These are phyloP conservation scores for Hygrophoropsis aurantiaca DNA, from an alignment of 768 basidiomycete genomes.

Conservation along the genomic window DNA sequence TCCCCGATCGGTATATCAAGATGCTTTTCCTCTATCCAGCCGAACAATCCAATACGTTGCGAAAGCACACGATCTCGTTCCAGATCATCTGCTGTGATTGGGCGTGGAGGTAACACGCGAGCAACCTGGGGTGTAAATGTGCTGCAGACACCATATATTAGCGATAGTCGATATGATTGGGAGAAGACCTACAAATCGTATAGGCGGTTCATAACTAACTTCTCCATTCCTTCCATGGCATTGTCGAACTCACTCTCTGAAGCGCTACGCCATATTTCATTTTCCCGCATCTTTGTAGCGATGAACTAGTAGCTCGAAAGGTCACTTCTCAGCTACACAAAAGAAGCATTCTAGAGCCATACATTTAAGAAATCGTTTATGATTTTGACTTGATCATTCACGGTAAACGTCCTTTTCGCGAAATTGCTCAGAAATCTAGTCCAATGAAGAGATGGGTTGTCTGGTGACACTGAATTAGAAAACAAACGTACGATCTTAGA, in stretches of 20 bases:
- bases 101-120: conserved; percentile 62
- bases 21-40: conserved; percentile 87
- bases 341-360: conserved; percentile 8
- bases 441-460: background rate
- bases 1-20: conserved; percentile 85
- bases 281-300: conserved; percentile 78
- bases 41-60: conserved; percentile 88
- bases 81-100: conserved; percentile 91
- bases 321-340: background rate
- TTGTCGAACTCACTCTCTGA: conserved; percentile 90
- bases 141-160: conserved; percentile 39
- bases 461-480: background rate
- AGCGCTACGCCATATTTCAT: conserved; percentile 79
- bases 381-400: conserved; percentile 91
- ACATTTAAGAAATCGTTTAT: conserved; percentile 93
- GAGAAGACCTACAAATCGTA: conserved; percentile 83
- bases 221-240: conserved; percentile 98
- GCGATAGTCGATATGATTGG: background rate
- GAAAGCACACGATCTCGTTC: conserved; percentile 89
- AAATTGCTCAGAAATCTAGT: conserved; percentile 90
- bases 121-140: conserved; percentile 90
- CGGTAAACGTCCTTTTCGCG: conserved; percentile 85
- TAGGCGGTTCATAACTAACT: conserved; percentile 96
- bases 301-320: conserved; percentile 72
- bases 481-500: conserved; percentile 78